Percentiles rank a stretch among this genome's conserved stretches.
Evolutionary conservation across 1,139 yeast genomes (phyloP).

Genomic region (Lodderomyces metapsilosis): DNA sequence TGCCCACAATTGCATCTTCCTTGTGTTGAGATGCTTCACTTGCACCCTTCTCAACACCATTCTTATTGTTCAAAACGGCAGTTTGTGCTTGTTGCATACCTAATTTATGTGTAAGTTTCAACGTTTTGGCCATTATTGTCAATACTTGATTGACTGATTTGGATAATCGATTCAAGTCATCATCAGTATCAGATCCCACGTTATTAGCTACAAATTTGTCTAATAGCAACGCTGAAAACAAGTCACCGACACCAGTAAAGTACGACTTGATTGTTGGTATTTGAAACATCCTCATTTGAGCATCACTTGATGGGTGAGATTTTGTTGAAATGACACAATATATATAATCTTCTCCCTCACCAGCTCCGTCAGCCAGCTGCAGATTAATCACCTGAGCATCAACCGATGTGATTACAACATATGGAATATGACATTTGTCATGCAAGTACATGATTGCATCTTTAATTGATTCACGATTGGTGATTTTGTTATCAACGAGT

Average conservation of each 20-base stretch:
- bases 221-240: conserved; percentile 74
- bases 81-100: conserved; percentile 16
- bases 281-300: conserved; percentile 29
- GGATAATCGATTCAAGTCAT: conserved; percentile 18
- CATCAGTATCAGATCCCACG: conserved; percentile 2
- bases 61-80: conserved; percentile 9
- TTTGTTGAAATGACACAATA: conserved; percentile 4
- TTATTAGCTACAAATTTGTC: conserved; percentile 50
- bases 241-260: conserved; percentile 92
- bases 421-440: conserved; percentile 47
- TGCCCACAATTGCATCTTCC: conserved; percentile 18
- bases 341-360: conserved; percentile 28
- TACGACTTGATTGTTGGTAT: conserved; percentile 64
- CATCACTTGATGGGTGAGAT: not conserved
- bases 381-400: conserved; percentile 12
- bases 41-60: not conserved
- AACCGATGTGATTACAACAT: conserved; percentile 61
- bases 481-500: conserved; percentile 54
- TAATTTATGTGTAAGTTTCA: conserved; percentile 38
- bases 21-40: conserved; percentile 3
- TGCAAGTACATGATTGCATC: conserved; percentile 52
- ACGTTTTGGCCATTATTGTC: conserved; percentile 47
- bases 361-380: conserved; percentile 2
- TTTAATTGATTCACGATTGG: conserved; percentile 37
- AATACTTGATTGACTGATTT: conserved; percentile 49